Base-by-base conservation (phyloP, 2,329 filamentous ascomycete species). In the Chaetomiaceae sp. region DNA sequence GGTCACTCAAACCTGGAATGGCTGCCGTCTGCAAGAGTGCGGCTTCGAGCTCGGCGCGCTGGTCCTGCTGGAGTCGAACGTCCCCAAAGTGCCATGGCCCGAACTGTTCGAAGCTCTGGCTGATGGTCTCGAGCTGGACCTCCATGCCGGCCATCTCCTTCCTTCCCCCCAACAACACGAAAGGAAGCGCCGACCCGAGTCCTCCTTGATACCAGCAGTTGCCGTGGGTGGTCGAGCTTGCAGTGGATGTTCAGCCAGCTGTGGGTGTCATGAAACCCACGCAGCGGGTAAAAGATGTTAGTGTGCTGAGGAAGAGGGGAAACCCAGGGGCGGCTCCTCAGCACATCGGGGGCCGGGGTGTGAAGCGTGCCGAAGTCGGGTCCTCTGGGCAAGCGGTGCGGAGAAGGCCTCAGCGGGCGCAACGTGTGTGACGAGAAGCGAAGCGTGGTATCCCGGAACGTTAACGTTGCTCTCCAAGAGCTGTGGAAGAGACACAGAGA, bases 41-140 rank as follows among this genome's bases (percentile, higher is more conserved):
- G 16, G 60, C 44, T 41, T 58, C 51, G 30, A 60, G 44, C 44
- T 49, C 48, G 45, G 54, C 51, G 38, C 44, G 54, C 31, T 37
- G 51, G 12, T 53, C 50, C 6, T 53, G 46, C 12, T 55, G 45
- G 21, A 55, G 53, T 0, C 50, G 55, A 10, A 50, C 41, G 21
- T 61, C 57, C 20, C 53, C 54, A 20, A 57, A 56, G 31, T 54
- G 57, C 62, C 64, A 65, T 46, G 59, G 58, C 25, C 59, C 58
- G 41, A 62, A 58, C 25, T 59, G 51, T 38, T 62, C 58, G 38
- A 64, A 50, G 23, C 44, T 47, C 37, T 53, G 58, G 31, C 39
- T 53, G 31, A 59, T 38, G 25, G 60, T 39, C 31, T 62, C 62
- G 30, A 65, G 48, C 42, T 63, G 62, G 16, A 65, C 44, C 38